These are phyloP conservation scores for Camelina neglecta DNA, from an alignment of 345 rosid genomes.

Conservation along the genomic window DNA sequence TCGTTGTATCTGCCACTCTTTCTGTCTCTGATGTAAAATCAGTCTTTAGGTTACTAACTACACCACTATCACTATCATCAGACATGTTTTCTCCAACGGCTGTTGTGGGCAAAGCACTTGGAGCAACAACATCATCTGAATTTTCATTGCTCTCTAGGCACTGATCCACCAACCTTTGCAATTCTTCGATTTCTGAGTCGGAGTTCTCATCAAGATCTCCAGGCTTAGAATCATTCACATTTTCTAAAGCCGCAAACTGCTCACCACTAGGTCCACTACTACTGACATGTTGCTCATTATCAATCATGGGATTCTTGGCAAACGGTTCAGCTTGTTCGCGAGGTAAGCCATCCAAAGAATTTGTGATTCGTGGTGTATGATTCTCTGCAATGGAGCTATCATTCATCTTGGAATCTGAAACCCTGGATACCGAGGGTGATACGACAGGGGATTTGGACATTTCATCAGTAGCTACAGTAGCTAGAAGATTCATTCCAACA, in stretches of 20 bases:
- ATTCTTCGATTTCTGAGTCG: slow-evolving; percentile 40
- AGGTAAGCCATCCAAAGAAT: slow-evolving; percentile 40
- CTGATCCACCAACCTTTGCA: slow-evolving; percentile 48
- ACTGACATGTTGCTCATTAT: slow-evolving; percentile 38
- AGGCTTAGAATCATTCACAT: slow-evolving; percentile 37
- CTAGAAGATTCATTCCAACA: slow-evolving; percentile 92
- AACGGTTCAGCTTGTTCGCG: slow-evolving; percentile 33
- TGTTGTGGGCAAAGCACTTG: slow-evolving; percentile 33
- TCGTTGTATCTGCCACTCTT: too few relatives aligned
- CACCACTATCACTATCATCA: slow-evolving; percentile 7
- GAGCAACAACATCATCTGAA: slow-evolving; percentile 39
- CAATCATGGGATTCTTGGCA: too few relatives aligned
- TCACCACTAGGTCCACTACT: slow-evolving; percentile 14
- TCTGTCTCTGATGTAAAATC: too few relatives aligned
- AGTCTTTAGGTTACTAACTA: too few relatives aligned
- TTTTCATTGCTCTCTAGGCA: slow-evolving; percentile 52
- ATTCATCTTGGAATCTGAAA: slow-evolving; percentile 33
- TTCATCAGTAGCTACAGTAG: slow-evolving; percentile 93
- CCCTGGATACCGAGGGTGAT: slow-evolving; percentile 62
- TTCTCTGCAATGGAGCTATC: slow-evolving; percentile 39
- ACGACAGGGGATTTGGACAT: slow-evolving; percentile 64
- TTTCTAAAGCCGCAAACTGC: slow-evolving; percentile 41
- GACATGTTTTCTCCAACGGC: slow-evolving; percentile 38
- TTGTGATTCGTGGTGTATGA: slow-evolving; percentile 45
- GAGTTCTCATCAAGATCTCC: slow-evolving; percentile 46